Evolutionary conservation across 192 early-diverging fungal species (phyloP).

Genomic region (Powellomyces hirtus): DNA sequence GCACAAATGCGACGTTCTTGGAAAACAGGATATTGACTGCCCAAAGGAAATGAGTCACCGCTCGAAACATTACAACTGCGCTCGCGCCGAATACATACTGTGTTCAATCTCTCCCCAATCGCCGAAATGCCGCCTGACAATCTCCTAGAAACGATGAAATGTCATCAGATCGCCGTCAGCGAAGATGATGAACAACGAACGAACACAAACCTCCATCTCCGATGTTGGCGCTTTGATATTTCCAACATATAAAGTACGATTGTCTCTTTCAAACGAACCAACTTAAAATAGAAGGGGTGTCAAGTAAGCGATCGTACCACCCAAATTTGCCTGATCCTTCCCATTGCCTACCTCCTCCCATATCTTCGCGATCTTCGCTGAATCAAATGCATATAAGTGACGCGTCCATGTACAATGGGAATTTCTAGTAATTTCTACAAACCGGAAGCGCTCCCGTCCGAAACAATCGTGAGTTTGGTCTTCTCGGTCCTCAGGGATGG

Average conservation of each 20-base stretch:
- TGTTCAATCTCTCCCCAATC: slow-evolving; percentile 77
- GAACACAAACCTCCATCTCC: slow-evolving; percentile 31
- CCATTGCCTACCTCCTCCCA: slow-evolving; percentile 56
- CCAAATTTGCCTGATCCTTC: too few relatives aligned
- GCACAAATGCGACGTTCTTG: slow-evolving; percentile 81
- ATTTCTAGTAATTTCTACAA: not conserved
- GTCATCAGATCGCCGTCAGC: not conserved
- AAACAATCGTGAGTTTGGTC: slow-evolving; percentile 64
- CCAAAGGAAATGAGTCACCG: too few relatives aligned
- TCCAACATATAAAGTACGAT: slow-evolving; percentile 78
- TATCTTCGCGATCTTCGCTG: slow-evolving; percentile 56
- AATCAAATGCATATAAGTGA: not conserved
- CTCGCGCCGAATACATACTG: slow-evolving; percentile 49
- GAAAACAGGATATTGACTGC: slow-evolving; percentile 65
- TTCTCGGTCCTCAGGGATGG: slow-evolving; percentile 44
- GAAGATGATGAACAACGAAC: not conserved
- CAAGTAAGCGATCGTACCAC: slow-evolving; percentile 1
- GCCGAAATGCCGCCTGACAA: slow-evolving; percentile 64
- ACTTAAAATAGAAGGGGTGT: slow-evolving; percentile 53
- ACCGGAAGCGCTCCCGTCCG: slow-evolving; percentile 67
- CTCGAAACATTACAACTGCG: too few relatives aligned
- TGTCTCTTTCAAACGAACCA: slow-evolving; percentile 76
- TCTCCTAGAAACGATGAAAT: slow-evolving; percentile 26
- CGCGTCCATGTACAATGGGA: not conserved
- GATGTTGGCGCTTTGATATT: slow-evolving; percentile 36